phyloP scores from a whole-genome alignment of 495 filamentous ascomycete genomes.

The Articulospora tetracladia region DNA sequence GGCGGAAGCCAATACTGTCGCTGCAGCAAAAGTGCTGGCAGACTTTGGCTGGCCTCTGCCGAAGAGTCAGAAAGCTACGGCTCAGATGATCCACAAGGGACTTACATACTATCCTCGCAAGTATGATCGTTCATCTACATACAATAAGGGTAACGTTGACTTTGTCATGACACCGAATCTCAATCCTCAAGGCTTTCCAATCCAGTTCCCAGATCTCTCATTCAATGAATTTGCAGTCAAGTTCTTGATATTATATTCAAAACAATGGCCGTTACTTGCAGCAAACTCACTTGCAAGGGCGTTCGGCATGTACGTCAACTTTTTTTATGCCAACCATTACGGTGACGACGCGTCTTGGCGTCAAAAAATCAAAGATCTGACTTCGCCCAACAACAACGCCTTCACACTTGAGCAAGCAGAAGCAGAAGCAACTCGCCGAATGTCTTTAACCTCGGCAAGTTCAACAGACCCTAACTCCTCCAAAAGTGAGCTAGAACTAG shows the following conservation, averaged over 20 bases:
- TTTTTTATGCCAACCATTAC: slow-evolving; percentile 3
- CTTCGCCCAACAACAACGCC: background rate
- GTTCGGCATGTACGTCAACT: slow-evolving; percentile 3
- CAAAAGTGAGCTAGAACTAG: background rate
- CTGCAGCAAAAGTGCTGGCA: background rate
- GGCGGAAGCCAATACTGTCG: background rate
- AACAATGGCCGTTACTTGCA: background rate
- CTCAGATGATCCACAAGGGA: background rate
- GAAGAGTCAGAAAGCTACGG: background rate
- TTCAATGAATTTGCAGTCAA: slow-evolving; percentile 4
- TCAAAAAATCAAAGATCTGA: background rate
- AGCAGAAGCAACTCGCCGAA: background rate
- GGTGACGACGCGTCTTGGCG: background rate
- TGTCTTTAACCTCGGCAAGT: background rate
- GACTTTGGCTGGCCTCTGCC: background rate
- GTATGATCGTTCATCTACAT: background rate
- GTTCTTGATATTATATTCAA: slow-evolving; percentile 3
- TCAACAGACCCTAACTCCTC: background rate
- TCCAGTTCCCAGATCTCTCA: slow-evolving; percentile 39
- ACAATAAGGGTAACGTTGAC: background rate
- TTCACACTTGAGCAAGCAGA: slow-evolving; percentile 3
- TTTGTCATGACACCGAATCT: background rate
- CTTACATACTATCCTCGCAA: slow-evolving; percentile 3
- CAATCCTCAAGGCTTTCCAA: background rate
- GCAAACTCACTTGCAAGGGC: background rate